Evolutionary conservation across 2,329 filamentous ascomycete genomes (phyloP).

Genomic region (Clonostachys sp.): DNA sequence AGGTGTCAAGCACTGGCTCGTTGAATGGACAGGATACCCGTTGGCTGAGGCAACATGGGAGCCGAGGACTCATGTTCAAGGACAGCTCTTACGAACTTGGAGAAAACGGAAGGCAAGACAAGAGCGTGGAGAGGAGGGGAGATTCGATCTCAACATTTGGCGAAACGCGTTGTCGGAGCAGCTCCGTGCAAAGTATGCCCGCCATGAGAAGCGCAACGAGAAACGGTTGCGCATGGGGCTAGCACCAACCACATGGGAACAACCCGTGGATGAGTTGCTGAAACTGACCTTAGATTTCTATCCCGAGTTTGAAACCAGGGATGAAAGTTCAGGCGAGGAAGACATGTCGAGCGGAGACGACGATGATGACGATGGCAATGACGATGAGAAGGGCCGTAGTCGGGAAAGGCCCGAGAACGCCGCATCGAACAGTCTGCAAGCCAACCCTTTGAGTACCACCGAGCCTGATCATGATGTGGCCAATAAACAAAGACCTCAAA

Average conservation of each 20-base stretch:
- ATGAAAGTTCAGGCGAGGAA: not conserved
- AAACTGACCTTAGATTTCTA: not conserved
- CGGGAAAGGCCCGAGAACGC: no score
- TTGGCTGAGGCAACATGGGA: constrained; percentile 43
- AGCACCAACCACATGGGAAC: constrained; percentile 10
- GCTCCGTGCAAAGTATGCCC: constrained; percentile 19
- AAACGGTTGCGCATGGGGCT: constrained; percentile 33
- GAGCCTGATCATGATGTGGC: not conserved
- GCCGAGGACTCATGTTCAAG: constrained; percentile 34
- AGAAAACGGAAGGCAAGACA: constrained; percentile 28
- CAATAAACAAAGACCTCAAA: not conserved
- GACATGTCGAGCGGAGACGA: not conserved
- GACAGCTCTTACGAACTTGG: constrained; percentile 36
- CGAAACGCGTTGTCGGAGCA: constrained; percentile 21
- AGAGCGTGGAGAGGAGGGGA: constrained; percentile 18
- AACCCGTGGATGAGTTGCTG: constrained; percentile 12
- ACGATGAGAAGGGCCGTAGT: not conserved
- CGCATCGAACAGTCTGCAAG: no score
- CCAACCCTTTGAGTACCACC: not conserved
- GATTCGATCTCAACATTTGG: constrained; percentile 32
- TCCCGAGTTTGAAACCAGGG: not conserved
- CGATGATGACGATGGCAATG: not conserved
- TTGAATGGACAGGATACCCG: constrained; percentile 28
- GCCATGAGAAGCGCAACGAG: constrained; percentile 36
- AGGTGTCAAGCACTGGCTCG: constrained; percentile 20